Conservation (phyloP, 192 early-diverging fungal genomes). For the Coemansia sp. region DNA sequence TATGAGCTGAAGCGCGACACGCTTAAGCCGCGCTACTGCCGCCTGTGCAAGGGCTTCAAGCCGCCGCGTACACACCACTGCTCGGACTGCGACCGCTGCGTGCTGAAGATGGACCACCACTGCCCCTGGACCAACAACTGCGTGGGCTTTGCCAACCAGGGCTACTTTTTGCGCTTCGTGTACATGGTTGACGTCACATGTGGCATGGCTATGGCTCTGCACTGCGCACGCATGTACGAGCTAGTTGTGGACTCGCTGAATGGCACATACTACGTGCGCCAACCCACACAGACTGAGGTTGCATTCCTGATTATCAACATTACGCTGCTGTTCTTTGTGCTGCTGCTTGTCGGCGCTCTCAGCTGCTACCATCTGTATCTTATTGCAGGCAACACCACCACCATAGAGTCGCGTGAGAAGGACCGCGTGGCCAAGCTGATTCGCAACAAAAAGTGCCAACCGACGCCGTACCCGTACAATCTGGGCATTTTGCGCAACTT, state of each 20-base stretch:
- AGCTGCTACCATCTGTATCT: constrained; percentile 54
- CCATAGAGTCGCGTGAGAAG: constrained; percentile 56
- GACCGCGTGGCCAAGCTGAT: constrained; percentile 48
- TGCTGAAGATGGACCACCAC: constrained; percentile 86
- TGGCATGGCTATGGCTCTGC: constrained; percentile 69
- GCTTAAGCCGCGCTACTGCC: constrained; percentile 70
- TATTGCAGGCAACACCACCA: constrained; percentile 49
- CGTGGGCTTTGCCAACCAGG: constrained; percentile 75
- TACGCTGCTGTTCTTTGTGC: constrained; percentile 52
- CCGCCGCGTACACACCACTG: constrained; percentile 83
- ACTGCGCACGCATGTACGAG: constrained; percentile 77
- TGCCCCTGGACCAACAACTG: constrained; percentile 90
- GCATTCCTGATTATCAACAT: constrained; percentile 75
- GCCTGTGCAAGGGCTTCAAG: constrained; percentile 65
- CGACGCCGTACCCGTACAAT: constrained; percentile 84
- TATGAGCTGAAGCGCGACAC: constrained; percentile 69
- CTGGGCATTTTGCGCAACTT: constrained; percentile 75
- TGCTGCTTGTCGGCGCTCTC: constrained; percentile 49
- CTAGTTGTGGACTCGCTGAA: constrained; percentile 48
- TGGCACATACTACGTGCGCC: constrained; percentile 59
- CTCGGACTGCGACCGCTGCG: constrained; percentile 69
- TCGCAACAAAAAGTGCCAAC: constrained; percentile 46
- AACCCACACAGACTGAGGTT: constrained; percentile 64
- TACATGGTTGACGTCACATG: constrained; percentile 64
- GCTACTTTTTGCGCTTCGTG: constrained; percentile 71